Conservation (phyloP, 2,329 filamentous ascomycete species). For the Aspergillus candidus region DNA sequence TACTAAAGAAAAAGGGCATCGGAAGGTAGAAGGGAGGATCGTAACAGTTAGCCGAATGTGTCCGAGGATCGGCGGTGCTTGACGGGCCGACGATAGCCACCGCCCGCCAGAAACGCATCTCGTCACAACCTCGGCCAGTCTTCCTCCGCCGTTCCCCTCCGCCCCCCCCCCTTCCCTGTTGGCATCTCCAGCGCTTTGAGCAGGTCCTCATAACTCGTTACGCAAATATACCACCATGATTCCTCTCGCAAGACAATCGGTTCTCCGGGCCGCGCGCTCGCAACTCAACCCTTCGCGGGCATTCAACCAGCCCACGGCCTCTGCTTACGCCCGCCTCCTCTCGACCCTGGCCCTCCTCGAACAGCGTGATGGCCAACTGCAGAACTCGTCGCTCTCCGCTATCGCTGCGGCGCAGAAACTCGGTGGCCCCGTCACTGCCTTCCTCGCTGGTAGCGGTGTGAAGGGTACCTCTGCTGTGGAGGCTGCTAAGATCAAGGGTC, state of each 20-base stretch:
- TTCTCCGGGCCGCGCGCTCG: constrained; percentile 39
- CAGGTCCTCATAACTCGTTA: constrained; percentile 4
- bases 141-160: constrained; percentile 12
- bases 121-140: constrained; percentile 16
- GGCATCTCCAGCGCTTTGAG: constrained; percentile 5
- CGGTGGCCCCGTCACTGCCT: constrained; percentile 77
- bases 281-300: constrained; percentile 39
- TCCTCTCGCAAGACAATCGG: constrained; percentile 34
- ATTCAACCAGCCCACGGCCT: constrained; percentile 44
- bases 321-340: constrained; percentile 61
- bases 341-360: constrained; percentile 90
- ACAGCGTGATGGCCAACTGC: constrained; percentile 84
- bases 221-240: constrained; percentile 22
- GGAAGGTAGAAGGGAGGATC: neutral
- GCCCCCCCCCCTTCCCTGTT: constrained; percentile 3
- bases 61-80: constrained; percentile 31
- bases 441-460: constrained; percentile 75
- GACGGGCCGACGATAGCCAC: constrained; percentile 33
- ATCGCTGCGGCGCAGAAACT: constrained; percentile 81
- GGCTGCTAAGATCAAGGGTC: constrained; percentile 79
- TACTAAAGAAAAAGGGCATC: neutral
- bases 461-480: constrained; percentile 68
- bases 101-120: constrained; percentile 4
- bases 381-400: constrained; percentile 72
- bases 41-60: constrained; percentile 24